A percentile compares a stretch with the other conserved stretches of the same genome.
These are phyloP conservation scores for Kodamaea nitidulidarum DNA, from an alignment of 805 yeast species.

Conservation along the genomic window DNA sequence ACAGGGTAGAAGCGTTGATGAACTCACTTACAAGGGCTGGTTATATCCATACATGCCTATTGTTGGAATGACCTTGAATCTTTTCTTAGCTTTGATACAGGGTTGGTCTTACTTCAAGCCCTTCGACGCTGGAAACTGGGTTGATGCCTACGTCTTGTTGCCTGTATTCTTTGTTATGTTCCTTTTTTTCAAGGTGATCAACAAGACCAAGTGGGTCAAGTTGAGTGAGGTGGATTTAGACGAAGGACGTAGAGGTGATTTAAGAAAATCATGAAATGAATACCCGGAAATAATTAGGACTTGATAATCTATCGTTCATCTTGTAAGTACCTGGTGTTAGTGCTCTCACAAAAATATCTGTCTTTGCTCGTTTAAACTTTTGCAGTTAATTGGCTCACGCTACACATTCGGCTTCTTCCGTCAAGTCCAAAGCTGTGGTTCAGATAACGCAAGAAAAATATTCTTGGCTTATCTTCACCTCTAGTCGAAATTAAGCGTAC, in stretches of 20 bases:
- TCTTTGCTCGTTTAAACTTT: too few relatives aligned
- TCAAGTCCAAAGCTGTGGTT: too few relatives aligned
- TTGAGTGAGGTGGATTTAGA: conserved; percentile 46
- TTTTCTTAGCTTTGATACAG: conserved; percentile 55
- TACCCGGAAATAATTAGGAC: too few relatives aligned
- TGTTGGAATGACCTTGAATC: conserved; percentile 46
- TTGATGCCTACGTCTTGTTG: conserved; percentile 59
- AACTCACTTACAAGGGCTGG: conserved; percentile 34
- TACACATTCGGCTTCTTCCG: too few relatives aligned
- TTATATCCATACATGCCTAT: conserved; percentile 51
- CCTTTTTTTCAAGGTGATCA: conserved; percentile 34
- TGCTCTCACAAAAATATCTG: too few relatives aligned
- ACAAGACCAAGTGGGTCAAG: conserved; percentile 40
- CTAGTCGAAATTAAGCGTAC: too few relatives aligned
- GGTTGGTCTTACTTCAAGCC: conserved; percentile 66
- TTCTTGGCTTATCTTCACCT: too few relatives aligned
- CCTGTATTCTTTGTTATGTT: conserved; percentile 50
- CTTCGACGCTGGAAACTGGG: conserved; percentile 42
- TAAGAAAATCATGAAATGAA: background rate
- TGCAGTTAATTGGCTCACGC: too few relatives aligned
- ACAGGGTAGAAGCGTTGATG: conserved; percentile 34
- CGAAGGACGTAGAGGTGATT: conserved; percentile 35
- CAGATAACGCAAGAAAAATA: too few relatives aligned
- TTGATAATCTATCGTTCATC: too few relatives aligned
- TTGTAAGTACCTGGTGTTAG: too few relatives aligned